Evolutionary conservation across 1,139 yeast species (phyloP).

Genomic region (Eremothecium coryli): DNA sequence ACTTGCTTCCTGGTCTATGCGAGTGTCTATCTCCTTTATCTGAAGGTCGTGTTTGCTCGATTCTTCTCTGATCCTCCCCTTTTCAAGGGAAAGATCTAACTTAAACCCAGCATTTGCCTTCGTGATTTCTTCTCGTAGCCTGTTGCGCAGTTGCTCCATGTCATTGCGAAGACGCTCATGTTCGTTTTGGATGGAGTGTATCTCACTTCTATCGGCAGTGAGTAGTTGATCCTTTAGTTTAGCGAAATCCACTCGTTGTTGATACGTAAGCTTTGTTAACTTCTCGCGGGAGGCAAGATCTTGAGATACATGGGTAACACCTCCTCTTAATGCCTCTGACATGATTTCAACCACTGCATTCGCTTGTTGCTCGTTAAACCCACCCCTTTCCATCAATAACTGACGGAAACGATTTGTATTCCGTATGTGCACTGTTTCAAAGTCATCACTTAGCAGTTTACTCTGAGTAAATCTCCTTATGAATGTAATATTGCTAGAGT

Average conservation of each 20-base stretch:
- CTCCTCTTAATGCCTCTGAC: slow-evolving; percentile 70
- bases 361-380: slow-evolving; percentile 69
- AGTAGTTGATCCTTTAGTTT: slow-evolving; percentile 85
- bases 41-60: slow-evolving; percentile 85
- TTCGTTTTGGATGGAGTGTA: slow-evolving; percentile 72
- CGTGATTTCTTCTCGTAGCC: slow-evolving; percentile 83
- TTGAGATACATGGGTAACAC: slow-evolving; percentile 63
- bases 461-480: slow-evolving; percentile 12
- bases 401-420: slow-evolving; percentile 24
- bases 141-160: slow-evolving; percentile 74
- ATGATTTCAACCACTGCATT: slow-evolving; percentile 72
- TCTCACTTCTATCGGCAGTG: slow-evolving; percentile 79
- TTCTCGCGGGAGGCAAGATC: slow-evolving; percentile 77
- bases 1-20: slow-evolving; percentile 91
- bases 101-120: slow-evolving; percentile 86
- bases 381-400: slow-evolving; percentile 45
- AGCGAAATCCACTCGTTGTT: slow-evolving; percentile 93
- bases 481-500: not conserved
- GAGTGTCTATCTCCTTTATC: slow-evolving; percentile 87
- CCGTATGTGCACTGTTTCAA: slow-evolving; percentile 24
- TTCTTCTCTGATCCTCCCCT: slow-evolving; percentile 92
- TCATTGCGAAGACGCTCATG: slow-evolving; percentile 81
- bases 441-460: slow-evolving; percentile 9
- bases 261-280: slow-evolving; percentile 76
- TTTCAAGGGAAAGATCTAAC: slow-evolving; percentile 81